Percentiles rank a stretch among this genome's conserved stretches.
phyloP scores from a whole-genome alignment of 192 early-diverging fungal species.

The Glomus cerebriforme region DNA sequence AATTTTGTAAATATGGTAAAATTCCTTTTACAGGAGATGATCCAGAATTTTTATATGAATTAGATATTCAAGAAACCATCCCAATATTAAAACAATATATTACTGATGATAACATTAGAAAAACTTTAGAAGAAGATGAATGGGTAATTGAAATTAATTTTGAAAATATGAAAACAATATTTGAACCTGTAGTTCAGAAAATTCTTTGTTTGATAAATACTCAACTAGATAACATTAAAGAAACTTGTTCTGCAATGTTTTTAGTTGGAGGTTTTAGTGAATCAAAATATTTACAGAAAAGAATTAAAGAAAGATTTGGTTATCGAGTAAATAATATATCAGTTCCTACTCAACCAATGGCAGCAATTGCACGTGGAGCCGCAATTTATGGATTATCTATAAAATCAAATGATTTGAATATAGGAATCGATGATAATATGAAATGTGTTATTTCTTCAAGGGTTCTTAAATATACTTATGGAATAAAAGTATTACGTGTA shows the following conservation, averaged over 20 bases:
- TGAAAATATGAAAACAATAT: constrained; percentile 52
- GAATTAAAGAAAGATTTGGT: constrained; percentile 50
- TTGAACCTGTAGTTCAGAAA: constrained; percentile 59
- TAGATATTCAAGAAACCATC: not conserved
- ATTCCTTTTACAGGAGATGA: too few relatives aligned
- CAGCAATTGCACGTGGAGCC: constrained; percentile 52
- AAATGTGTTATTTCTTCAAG: not conserved
- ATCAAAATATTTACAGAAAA: constrained; percentile 51
- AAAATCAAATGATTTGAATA: constrained; percentile 37
- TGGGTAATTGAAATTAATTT: constrained; percentile 43
- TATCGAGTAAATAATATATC: constrained; percentile 43
- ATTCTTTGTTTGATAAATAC: constrained; percentile 53
- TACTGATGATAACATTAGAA: not conserved
- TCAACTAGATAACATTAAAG: constrained; percentile 45
- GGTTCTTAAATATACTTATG: constrained; percentile 3
- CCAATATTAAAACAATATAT: not conserved
- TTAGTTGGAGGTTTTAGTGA: constrained; percentile 59
- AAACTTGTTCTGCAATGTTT: constrained; percentile 50
- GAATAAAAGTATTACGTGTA: not conserved
- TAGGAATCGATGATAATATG: constrained; percentile 33
- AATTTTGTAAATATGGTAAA: not conserved
- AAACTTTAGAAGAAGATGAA: constrained; percentile 43
- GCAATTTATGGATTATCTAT: too few relatives aligned
- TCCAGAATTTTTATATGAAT: too few relatives aligned
- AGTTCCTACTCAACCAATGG: constrained; percentile 50